phyloP scores from a whole-genome alignment of 139 green algal genomes.

The Micractinium conductrix region DNA sequence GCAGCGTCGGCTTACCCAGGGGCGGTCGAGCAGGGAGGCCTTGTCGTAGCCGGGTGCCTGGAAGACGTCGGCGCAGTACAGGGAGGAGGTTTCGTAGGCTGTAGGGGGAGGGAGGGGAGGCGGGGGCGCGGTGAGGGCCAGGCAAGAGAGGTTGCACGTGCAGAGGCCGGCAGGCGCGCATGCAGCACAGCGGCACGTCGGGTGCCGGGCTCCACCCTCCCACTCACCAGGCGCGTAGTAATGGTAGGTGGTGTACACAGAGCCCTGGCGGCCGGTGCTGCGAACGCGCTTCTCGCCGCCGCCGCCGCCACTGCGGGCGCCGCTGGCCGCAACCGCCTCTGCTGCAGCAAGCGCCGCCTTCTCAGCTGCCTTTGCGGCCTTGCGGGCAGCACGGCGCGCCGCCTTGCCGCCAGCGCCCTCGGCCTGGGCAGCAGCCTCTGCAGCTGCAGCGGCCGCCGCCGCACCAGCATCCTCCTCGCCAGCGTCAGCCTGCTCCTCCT shows the following conservation, averaged over 20 bases:
- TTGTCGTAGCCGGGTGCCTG: background rate
- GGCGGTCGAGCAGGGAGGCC: background rate
- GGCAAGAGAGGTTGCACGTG: background rate
- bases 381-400: background rate
- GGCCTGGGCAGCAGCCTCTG: background rate
- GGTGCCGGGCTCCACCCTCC: background rate
- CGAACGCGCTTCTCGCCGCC: background rate
- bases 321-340: background rate
- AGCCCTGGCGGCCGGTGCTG: background rate
- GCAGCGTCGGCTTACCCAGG: background rate
- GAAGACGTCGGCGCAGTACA: constrained; percentile 20
- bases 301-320: background rate
- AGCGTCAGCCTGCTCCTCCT: background rate
- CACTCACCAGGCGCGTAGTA: background rate
- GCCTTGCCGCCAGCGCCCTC: background rate
- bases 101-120: background rate
- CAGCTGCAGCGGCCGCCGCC: too few relatives aligned
- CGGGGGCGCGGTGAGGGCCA: background rate
- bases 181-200: background rate
- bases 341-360: background rate
- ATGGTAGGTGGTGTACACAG: background rate
- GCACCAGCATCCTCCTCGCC: background rate
- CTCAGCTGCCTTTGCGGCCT: background rate
- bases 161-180: background rate
- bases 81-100: background rate